Percentiles rank a stretch among this genome's conserved stretches.
phyloP scores from a whole-genome alignment of 345 rosid species.

The Anacardium occidentale region DNA sequence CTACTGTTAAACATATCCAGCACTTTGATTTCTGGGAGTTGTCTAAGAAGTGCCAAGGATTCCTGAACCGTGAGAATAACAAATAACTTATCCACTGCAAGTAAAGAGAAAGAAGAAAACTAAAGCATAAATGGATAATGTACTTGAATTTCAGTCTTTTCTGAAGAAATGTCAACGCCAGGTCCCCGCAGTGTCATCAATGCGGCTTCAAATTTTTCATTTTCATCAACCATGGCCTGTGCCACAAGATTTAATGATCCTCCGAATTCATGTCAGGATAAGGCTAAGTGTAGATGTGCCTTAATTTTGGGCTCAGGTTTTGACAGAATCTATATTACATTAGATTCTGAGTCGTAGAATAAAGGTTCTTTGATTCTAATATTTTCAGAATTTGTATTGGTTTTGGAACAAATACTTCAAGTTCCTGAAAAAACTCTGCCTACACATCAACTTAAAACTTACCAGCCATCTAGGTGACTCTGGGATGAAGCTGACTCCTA shows the following conservation, averaged over 20 bases:
- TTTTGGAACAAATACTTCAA: too few relatives aligned
- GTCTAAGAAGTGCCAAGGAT: constrained; percentile 31
- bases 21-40: constrained; percentile 34
- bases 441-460: constrained; percentile 7
- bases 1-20: constrained; percentile 36
- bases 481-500: constrained; percentile 46
- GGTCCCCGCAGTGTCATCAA: constrained; percentile 45
- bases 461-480: constrained; percentile 69
- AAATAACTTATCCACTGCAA: neutral
- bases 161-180: constrained; percentile 37
- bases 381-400: too few relatives aligned
- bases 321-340: neutral
- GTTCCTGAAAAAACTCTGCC: too few relatives aligned
- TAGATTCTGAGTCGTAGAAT: neutral
- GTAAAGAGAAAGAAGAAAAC: neutral
- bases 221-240: constrained; percentile 47
- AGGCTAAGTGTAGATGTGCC: neutral
- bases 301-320: neutral
- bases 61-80: constrained; percentile 27
- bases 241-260: constrained; percentile 11
- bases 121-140: neutral
- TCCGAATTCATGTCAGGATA: neutral
- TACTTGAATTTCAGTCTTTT: constrained; percentile 46
- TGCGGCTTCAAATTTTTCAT: constrained; percentile 36
- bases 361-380: too few relatives aligned